Conservation (phyloP, 2,329 filamentous ascomycete species). For the Claviceps lovelessii region DNA sequence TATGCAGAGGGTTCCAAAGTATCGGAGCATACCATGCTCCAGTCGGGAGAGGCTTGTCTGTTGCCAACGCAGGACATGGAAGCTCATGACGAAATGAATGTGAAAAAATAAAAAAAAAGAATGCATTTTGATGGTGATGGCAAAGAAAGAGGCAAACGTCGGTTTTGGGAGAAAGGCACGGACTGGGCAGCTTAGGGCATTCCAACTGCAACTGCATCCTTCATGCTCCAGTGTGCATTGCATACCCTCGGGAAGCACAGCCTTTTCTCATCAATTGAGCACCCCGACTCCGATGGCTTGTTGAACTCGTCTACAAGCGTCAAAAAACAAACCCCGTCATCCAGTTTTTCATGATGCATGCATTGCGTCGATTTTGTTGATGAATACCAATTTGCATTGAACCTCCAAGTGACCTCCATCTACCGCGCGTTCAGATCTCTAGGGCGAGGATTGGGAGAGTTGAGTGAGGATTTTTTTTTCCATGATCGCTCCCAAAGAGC, state of each 20-base stretch:
- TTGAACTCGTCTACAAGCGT: not conserved
- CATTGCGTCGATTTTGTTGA: not conserved
- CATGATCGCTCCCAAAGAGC: not conserved
- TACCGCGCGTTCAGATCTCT: not conserved
- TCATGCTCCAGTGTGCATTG: not conserved
- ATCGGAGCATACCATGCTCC: constrained; percentile 49
- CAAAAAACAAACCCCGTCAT: not conserved
- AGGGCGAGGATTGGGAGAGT: not conserved
- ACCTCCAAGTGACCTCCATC: not conserved
- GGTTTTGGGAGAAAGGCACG: not conserved
- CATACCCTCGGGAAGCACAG: not conserved
- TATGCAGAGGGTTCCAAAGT: constrained; percentile 46
- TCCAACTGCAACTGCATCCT: not conserved
- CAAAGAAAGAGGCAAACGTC: not conserved
- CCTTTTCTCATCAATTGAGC: not conserved
- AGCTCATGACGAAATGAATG: constrained; percentile 12
- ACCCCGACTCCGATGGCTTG: not conserved
- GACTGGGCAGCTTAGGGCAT: not conserved
- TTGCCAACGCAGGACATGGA: constrained; percentile 26
- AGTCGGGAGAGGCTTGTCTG: constrained; percentile 30
- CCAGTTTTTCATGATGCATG: not conserved
- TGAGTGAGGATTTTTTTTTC: constrained; percentile 2
- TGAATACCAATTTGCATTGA: not conserved
- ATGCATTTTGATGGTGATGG: not conserved
- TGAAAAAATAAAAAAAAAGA: not conserved